Evolutionary conservation across 805 yeast species (phyloP).

Genomic region (Ogataea minuta): DNA sequence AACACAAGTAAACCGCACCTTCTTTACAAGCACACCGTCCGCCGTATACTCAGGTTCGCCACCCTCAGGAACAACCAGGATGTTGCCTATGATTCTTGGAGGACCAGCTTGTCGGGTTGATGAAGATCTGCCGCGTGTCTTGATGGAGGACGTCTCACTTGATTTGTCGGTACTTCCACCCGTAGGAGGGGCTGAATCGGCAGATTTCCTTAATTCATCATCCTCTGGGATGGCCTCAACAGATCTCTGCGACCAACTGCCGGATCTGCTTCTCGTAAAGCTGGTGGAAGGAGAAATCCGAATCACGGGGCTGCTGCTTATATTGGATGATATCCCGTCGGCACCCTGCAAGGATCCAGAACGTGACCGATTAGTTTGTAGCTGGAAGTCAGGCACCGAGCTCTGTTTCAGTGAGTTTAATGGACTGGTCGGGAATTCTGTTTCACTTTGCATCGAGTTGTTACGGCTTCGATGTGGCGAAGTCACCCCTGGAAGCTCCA

Average conservation of each 20-base stretch:
- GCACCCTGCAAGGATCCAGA: slow-evolving; percentile 27
- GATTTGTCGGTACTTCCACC: slow-evolving; percentile 1
- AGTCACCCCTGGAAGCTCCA: neutral
- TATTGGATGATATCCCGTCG: slow-evolving; percentile 6
- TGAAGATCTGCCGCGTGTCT: slow-evolving; percentile 24
- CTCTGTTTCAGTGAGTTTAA: slow-evolving; percentile 29
- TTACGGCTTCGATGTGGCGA: slow-evolving; percentile 21
- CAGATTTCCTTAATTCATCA: neutral
- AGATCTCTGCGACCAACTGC: slow-evolving; percentile 28
- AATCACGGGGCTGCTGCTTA: slow-evolving; percentile 11
- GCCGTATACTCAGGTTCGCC: slow-evolving; percentile 15
- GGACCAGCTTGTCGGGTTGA: slow-evolving; percentile 16
- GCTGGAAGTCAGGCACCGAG: slow-evolving; percentile 20
- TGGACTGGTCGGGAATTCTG: slow-evolving; percentile 29
- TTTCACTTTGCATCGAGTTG: slow-evolving; percentile 24
- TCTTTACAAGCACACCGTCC: slow-evolving; percentile 34
- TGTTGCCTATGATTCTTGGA: slow-evolving; percentile 22
- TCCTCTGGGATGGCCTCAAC: slow-evolving; percentile 15
- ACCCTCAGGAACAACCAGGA: slow-evolving; percentile 19
- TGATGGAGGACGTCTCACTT: slow-evolving; percentile 12
- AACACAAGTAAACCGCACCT: slow-evolving; percentile 53
- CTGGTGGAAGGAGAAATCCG: slow-evolving; percentile 14
- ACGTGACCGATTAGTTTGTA: slow-evolving; percentile 24
- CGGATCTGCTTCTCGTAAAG: slow-evolving; percentile 24
- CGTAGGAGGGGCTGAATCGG: neutral